Conservation (phyloP, 2,329 filamentous ascomycete genomes). For the Ophiognomonia clavigignenti-juglandacearum region DNA sequence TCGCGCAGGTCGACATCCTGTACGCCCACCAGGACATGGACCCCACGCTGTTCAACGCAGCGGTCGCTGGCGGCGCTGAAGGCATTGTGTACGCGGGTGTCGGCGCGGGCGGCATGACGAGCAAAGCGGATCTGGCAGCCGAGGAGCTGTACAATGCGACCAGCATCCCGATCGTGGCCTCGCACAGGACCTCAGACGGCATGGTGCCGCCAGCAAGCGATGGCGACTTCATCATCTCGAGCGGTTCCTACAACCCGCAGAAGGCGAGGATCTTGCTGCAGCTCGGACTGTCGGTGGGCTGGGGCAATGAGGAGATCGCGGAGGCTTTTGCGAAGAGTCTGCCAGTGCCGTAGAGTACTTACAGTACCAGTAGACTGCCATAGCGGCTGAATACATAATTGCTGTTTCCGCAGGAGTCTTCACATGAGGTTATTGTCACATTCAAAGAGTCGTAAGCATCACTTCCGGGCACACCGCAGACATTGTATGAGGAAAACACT, state of each 20-base stretch:
- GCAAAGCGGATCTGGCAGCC: slow-evolving; percentile 33
- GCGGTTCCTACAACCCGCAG: slow-evolving; percentile 50
- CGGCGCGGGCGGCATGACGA: slow-evolving; percentile 47
- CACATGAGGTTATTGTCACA: no score
- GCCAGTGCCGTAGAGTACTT: no score
- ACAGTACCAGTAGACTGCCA: no score
- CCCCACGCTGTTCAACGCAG: slow-evolving; percentile 39
- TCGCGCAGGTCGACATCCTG: slow-evolving; percentile 53
- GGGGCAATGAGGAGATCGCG: no score
- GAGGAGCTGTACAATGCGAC: slow-evolving; percentile 38
- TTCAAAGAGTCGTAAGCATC: no score
- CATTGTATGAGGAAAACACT: no score
- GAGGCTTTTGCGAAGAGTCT: no score
- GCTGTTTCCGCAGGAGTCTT: no score
- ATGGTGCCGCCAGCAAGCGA: slow-evolving; percentile 32
- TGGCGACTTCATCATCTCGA: slow-evolving; percentile 36
- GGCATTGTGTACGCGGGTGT: slow-evolving; percentile 53
- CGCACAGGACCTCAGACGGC: slow-evolving; percentile 45
- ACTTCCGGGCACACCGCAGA: no score
- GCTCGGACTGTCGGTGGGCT: slow-evolving; percentile 28
- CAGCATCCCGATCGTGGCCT: slow-evolving; percentile 45
- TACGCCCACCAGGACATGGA: slow-evolving; percentile 51
- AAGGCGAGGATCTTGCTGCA: slow-evolving; percentile 50
- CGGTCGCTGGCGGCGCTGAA: slow-evolving; percentile 43
- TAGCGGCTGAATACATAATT: no score